A percentile compares a stretch with the other conserved stretches of the same genome.
These are phyloP conservation scores for Gossypium turneri DNA, from an alignment of 345 rosid genomes.

Conservation along the genomic window DNA sequence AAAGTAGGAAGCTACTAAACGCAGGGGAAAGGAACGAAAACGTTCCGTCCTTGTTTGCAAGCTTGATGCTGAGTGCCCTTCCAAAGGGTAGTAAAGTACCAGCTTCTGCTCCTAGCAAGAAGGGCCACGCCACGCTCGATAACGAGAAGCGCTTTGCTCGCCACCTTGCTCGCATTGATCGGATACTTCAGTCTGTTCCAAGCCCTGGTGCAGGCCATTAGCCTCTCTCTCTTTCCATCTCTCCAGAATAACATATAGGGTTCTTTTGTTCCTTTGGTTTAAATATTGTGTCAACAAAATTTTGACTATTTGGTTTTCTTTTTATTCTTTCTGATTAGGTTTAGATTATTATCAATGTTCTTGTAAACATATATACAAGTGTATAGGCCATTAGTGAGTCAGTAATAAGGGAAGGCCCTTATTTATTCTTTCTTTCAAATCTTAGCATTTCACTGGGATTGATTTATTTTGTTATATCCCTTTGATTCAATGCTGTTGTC, in stretches of 20 bases:
- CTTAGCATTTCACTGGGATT: background rate
- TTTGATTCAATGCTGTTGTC: background rate
- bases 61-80: slow-evolving; percentile 45
- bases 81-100: slow-evolving; percentile 64
- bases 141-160: slow-evolving; percentile 48
- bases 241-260: background rate
- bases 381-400: background rate
- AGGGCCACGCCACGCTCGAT: slow-evolving; percentile 47
- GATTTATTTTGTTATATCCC: slow-evolving; percentile 11
- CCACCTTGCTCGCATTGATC: slow-evolving; percentile 56
- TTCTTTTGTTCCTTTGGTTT: background rate
- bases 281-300: background rate
- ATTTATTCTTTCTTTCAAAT: background rate
- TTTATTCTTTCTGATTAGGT: background rate
- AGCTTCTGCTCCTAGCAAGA: slow-evolving; percentile 63
- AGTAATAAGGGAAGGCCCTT: background rate
- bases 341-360: background rate
- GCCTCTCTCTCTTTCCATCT: background rate
- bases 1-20: slow-evolving; percentile 47
- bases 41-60: slow-evolving; percentile 26
- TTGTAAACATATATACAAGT: background rate
- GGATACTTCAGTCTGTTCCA: slow-evolving; percentile 73
- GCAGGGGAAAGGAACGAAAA: slow-evolving; percentile 9
- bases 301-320: background rate
- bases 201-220: slow-evolving; percentile 81